Base-by-base conservation (phyloP, 176 grass and related monocot species). In the Lolium rigidum region DNA sequence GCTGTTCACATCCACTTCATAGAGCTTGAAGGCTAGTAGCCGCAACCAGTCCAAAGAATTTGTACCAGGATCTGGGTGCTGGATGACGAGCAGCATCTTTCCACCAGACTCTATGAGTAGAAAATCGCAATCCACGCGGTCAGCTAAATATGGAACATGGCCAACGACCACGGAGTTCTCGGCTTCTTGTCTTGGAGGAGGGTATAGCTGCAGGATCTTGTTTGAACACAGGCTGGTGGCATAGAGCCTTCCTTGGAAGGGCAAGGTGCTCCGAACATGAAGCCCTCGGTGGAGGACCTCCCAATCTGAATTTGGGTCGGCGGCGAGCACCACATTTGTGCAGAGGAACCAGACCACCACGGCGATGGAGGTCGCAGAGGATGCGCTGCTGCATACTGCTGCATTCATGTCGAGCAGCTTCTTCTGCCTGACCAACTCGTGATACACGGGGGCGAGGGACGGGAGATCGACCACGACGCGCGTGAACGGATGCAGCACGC, bases 401-500 rank as follows among this genome's bases (percentile, higher is more conserved):
- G 7, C 10, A 14, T 72, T 82, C 64, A 82, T 74, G 13, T 74
- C 25, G 0, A 54, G 74, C 74, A 54, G 11, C 25, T 1, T n/a
- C 24, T 57, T 55, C 0, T 47, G n/a, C 28, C 28, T 12, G 11
- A 51, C 13, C 22, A 26, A n/a, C 22, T 20, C 7, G 25, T 12
- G 26, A 11, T 35, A 62, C 47, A 47, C 5, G 10, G 21, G 11
- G 46, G 20, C 35, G 62, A 87, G 60, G 31, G 77, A 14, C 20
- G 41, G 56, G 39, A 88, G 44, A 54, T 88, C 54, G n/a, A 72
- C 51, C 24, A 31, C 24, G n/a, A 73, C 35, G 10, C 56, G 54
- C 9, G 68, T 88, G 56, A 88, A 88, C 25, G 79, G 69, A 8
- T 83, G 80, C 13, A 83, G 74, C 12, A 88, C 49, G 5, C 69